phyloP scores from a whole-genome alignment of 495 filamentous ascomycete genomes.

The Tuber calosporum region DNA sequence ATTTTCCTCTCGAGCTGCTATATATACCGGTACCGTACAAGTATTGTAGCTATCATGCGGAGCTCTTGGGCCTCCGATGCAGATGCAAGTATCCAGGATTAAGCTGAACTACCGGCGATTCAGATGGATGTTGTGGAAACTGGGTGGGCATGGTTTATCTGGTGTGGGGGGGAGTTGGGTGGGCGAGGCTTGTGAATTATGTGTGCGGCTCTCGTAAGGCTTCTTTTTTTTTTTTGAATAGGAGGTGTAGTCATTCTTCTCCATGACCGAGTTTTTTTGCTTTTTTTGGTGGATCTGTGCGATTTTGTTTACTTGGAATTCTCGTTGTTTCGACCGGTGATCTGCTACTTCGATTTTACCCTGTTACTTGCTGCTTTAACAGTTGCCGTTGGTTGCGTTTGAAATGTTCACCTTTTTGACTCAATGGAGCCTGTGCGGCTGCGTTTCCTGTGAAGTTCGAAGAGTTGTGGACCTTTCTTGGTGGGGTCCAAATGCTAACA shows the following conservation, averaged over 20 bases:
- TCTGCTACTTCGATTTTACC: not conserved
- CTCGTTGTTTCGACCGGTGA: not conserved
- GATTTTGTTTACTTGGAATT: slow-evolving; percentile 4
- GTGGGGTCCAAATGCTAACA: not conserved
- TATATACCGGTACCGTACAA: not conserved
- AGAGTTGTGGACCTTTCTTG: not conserved
- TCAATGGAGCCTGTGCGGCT: not conserved
- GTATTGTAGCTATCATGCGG: not conserved
- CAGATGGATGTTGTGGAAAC: not conserved
- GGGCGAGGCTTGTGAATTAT: not conserved
- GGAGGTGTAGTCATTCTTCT: slow-evolving; percentile 3
- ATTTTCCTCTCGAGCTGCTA: not conserved
- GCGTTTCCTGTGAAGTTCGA: too few species aligned
- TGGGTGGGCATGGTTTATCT: not conserved
- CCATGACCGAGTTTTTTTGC: not conserved
- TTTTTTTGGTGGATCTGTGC: not conserved
- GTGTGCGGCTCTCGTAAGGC: not conserved
- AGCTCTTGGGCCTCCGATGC: not conserved
- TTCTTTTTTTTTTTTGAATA: not conserved
- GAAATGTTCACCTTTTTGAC: not conserved
- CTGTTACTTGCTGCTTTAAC: not conserved
- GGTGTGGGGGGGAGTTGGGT: not conserved
- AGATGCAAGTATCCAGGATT: slow-evolving; percentile 4
- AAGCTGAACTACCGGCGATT: slow-evolving; percentile 2
- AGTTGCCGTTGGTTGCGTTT: not conserved